A percentile compares a stretch with the other conserved stretches of the same genome.
Evolutionary conservation across 2,329 filamentous ascomycete genomes (phyloP).

Genomic region (Aspergillus quadricinctus): DNA sequence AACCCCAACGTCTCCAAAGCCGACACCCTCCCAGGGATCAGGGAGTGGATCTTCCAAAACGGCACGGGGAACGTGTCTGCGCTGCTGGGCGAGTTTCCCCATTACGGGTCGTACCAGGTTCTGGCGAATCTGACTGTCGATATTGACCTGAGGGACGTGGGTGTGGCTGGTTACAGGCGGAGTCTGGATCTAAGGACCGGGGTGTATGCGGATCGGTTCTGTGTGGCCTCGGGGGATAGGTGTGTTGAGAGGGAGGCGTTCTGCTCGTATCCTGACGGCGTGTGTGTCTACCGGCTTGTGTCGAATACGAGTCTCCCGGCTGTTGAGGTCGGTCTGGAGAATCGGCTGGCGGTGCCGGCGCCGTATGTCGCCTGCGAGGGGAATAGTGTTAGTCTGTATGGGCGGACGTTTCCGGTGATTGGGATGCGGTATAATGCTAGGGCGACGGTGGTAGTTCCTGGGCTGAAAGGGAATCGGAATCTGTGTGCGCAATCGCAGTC

Average conservation of each 20-base stretch:
- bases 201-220: slow-evolving; percentile 5
- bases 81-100: slow-evolving; percentile 9
- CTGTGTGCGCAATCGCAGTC: not conserved
- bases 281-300: slow-evolving; percentile 37
- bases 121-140: slow-evolving; percentile 21
- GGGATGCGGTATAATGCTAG: slow-evolving; percentile 22
- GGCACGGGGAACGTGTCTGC: slow-evolving; percentile 17
- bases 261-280: slow-evolving; percentile 34
- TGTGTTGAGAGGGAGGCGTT: slow-evolving; percentile 5
- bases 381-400: slow-evolving; percentile 29
- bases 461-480: slow-evolving; percentile 29
- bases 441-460: slow-evolving; percentile 26
- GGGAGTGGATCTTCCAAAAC: slow-evolving; percentile 19
- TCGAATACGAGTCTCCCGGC: slow-evolving; percentile 34
- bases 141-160: slow-evolving; percentile 7
- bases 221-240: not conserved
- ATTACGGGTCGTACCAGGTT: slow-evolving; percentile 20
- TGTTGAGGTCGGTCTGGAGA: slow-evolving; percentile 42
- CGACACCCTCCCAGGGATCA: slow-evolving; percentile 13
- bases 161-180: slow-evolving; percentile 12
- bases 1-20: slow-evolving; percentile 15
- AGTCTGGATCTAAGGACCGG: slow-evolving; percentile 12
- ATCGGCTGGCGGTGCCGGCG: slow-evolving; percentile 31
- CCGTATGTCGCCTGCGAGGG: slow-evolving; percentile 30
- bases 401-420: slow-evolving; percentile 35